A percentile compares a stretch with the other conserved stretches of the same genome.
Evolutionary conservation across 371 early-diverging fungal species (phyloP).

Genomic region (Aphelidium insulamus): DNA sequence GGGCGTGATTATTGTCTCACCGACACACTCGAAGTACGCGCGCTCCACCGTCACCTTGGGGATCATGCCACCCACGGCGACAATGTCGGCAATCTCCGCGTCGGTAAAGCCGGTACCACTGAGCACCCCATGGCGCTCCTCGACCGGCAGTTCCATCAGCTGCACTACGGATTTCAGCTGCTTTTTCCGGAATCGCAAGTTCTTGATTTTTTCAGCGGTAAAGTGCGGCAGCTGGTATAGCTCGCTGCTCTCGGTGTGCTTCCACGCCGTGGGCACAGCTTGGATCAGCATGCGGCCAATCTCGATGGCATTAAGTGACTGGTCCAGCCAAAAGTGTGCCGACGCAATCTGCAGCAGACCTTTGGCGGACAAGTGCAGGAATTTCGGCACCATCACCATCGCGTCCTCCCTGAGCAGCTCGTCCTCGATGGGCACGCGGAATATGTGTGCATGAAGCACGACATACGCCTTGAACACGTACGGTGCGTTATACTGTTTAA

Average conservation of each 20-base stretch:
- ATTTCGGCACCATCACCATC: slow-evolving; percentile 38
- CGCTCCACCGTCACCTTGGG: slow-evolving; percentile 1
- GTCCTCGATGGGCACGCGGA: slow-evolving; percentile 37
- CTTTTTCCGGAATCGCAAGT: slow-evolving; percentile 5
- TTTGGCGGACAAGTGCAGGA: slow-evolving; percentile 35
- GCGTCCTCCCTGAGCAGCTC: slow-evolving; percentile 39
- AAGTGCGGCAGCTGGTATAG: slow-evolving; percentile 61
- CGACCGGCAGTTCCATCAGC: not conserved
- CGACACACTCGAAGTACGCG: slow-evolving; percentile 21
- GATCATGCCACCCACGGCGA: not conserved
- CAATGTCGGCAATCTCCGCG: not conserved
- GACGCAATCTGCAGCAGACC: slow-evolving; percentile 73
- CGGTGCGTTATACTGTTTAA: slow-evolving; percentile 11
- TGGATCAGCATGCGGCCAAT: slow-evolving; percentile 45
- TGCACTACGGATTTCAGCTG: slow-evolving; percentile 8
- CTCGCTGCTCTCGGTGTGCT: too few relatives aligned
- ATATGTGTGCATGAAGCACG: slow-evolving; percentile 62
- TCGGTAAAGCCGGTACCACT: not conserved
- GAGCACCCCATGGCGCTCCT: too few relatives aligned
- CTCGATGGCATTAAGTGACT: slow-evolving; percentile 5
- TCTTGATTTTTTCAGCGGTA: slow-evolving; percentile 9
- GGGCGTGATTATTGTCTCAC: slow-evolving; percentile 54
- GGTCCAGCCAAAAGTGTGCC: slow-evolving; percentile 49
- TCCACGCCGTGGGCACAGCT: slow-evolving; percentile 43
- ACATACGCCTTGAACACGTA: slow-evolving; percentile 47